Base-by-base conservation (phyloP, 2,329 filamentous ascomycete species). In the Eutypa lata region DNA sequence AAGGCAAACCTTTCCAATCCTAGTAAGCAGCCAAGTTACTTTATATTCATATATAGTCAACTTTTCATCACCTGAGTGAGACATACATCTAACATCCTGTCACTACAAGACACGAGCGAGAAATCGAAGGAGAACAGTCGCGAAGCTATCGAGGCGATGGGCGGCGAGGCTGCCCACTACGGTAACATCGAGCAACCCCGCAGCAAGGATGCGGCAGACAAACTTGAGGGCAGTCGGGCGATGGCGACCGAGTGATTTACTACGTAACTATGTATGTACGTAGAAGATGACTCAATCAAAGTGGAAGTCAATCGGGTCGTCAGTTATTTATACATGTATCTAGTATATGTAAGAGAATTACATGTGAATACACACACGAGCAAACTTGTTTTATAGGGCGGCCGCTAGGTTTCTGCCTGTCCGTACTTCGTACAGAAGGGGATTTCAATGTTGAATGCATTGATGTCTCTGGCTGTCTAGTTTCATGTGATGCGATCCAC, bases 91-190 rank as follows among this genome's bases (percentile, higher is more conserved):
- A 31, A 31, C 26, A 31, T n/a, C n/a, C n/a, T n/a, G 10, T 31
- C 26, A 31, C 2, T 18, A 31, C 28, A 47, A 76, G 73, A 76
- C 57, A 76, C 73, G 3, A 75, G 72, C 58, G 68, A 74, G 35
- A 63, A 64, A 51, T 76, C 74, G 47, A 78, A 79, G 63, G 65
- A 76, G 60, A 66, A 76, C 51, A 75, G 73, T 50, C 64, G 64
- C 46, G 47, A 74, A 56, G 68, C 65, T 7, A 71, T 78, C 45
- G 66, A 76, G 44, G 57, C 66, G 11, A 61, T 78, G 3, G 74
- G 73, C 46, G 74, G 74, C 14, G 71, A 77, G 10, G 64, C 65
- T 8, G 74, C 71, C 18, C 71, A 75, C 50, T 75, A 77, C 48
- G 72, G 72, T 22, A 67, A 73, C 56, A 55, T 74, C 55, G 68